phyloP scores from a whole-genome alignment of 805 yeast genomes.

The Yarrowia divulgata region DNA sequence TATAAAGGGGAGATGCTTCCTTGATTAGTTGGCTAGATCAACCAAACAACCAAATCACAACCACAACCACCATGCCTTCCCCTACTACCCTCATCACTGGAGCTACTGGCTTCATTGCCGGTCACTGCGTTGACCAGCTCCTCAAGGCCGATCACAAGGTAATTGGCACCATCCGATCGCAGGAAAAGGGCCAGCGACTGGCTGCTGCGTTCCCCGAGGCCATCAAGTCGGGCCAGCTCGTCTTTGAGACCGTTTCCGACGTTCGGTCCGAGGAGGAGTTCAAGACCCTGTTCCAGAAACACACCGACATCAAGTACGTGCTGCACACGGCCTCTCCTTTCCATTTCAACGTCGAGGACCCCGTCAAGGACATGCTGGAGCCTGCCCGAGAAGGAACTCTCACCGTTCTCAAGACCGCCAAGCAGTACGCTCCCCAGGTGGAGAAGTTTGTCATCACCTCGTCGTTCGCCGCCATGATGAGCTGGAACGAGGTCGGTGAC shows the following conservation, averaged over 20 bases:
- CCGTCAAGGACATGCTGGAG: constrained; percentile 54
- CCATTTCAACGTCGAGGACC: constrained; percentile 49
- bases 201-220: constrained; percentile 41
- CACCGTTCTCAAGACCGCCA: constrained; percentile 54
- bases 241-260: constrained; percentile 48
- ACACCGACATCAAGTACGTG: constrained; percentile 50
- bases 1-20: not conserved
- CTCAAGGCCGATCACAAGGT: constrained; percentile 55
- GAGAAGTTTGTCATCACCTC: constrained; percentile 58
- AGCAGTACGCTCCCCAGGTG: constrained; percentile 49
- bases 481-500: constrained; percentile 42
- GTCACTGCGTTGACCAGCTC: constrained; percentile 52
- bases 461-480: constrained; percentile 60
- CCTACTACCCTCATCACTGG: constrained; percentile 54
- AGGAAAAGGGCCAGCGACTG: constrained; percentile 53
- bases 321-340: constrained; percentile 56
- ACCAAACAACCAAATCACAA: not conserved
- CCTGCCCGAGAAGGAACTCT: constrained; percentile 61
- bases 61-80: not conserved
- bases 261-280: constrained; percentile 52
- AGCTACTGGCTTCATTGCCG: constrained; percentile 58
- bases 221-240: constrained; percentile 45
- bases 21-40: too few relatives aligned
- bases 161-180: constrained; percentile 58
- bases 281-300: constrained; percentile 58